phyloP scores from a whole-genome alignment of 2,329 filamentous ascomycete genomes.

The Cladosporium austrohemisphaericum region DNA sequence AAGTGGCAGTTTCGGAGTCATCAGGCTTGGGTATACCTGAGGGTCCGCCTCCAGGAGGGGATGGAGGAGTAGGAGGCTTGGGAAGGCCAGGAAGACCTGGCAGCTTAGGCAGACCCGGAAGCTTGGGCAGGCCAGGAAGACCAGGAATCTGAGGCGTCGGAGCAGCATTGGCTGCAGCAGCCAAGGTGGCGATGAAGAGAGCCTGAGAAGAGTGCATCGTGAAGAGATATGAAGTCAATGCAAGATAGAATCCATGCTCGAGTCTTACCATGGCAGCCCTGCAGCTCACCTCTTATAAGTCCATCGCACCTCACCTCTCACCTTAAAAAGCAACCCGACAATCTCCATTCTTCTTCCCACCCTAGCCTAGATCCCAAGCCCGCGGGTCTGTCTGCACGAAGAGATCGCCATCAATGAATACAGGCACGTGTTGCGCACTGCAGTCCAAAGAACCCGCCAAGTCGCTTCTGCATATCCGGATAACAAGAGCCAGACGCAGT shows the following conservation, averaged over 20 bases:
- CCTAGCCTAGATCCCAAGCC: slow-evolving; percentile 3
- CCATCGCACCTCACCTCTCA: neutral
- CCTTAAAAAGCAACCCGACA: neutral
- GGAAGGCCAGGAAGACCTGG: slow-evolving; percentile 2
- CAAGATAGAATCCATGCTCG: neutral
- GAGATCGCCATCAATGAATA: neutral
- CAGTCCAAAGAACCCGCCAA: slow-evolving; percentile 5
- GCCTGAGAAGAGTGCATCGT: neutral
- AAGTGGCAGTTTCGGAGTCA: neutral
- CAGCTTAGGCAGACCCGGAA: neutral
- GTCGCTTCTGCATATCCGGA: slow-evolving; percentile 1
- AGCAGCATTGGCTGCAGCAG: slow-evolving; percentile 4
- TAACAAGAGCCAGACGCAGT: too few species aligned
- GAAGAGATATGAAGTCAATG: neutral
- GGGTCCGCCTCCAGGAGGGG: neutral
- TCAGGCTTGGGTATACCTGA: too few species aligned
- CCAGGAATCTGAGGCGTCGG: neutral
- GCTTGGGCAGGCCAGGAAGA: neutral
- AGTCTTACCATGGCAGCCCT: neutral
- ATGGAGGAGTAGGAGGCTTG: neutral
- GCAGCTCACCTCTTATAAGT: neutral
- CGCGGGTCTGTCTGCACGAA: neutral
- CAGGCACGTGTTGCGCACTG: neutral
- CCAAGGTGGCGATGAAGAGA: neutral
- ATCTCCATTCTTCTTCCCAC: neutral